Evolutionary conservation across 441 rosid species (phyloP), one percentile per base, ranked within the genome.

Genomic region (Aleurites moluccanus): DNA sequence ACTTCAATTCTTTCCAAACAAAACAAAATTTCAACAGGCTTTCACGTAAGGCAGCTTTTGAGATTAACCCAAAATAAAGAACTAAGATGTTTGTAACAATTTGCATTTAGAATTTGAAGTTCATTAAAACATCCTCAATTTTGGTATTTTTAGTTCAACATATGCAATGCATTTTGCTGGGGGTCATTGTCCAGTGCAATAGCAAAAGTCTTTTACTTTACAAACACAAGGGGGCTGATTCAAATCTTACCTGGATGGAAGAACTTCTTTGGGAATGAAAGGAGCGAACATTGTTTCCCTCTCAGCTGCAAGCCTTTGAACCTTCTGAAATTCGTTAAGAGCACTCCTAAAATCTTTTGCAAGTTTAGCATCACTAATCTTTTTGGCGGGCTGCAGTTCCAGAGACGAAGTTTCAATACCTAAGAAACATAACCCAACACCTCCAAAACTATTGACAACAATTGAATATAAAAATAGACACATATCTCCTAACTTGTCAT

Each of bases 251-350:
- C 92, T 87, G 69, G 89, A 75, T 44, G 88, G 85, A 73, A 80
- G 86, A 61, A 76, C 78, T 71, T 75, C 88, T 75, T 85, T 83
- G 25, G 90, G 87, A 76, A 82, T 83, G 40, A 70, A 77, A 74
- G 98, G 90, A 28, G 90, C 75, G 82, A 84, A 88, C 11, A 87
- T 80, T 0, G 89, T 82, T 78, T 91, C 97, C 78, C 86, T 88
- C 84, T 91, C 93, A 45, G 91, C 93, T 42, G 98, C 92, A 70
- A 91, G 93, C 74, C 95, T 86, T 77, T 93, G 95, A 72, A 92
- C 88, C 85, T 91, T 93, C 82, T 91, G 92, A 81, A 91, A 91
- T 77, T 91, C 93, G 78, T 85, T 86, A 65, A 93, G 88, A 80
- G 87, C 89, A 28, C 86, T 79, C 66, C 86, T 89, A 62, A 93